Evolutionary conservation across 2,329 filamentous ascomycete species (phyloP).

Genomic region (Biscogniauxia mediterranea): DNA sequence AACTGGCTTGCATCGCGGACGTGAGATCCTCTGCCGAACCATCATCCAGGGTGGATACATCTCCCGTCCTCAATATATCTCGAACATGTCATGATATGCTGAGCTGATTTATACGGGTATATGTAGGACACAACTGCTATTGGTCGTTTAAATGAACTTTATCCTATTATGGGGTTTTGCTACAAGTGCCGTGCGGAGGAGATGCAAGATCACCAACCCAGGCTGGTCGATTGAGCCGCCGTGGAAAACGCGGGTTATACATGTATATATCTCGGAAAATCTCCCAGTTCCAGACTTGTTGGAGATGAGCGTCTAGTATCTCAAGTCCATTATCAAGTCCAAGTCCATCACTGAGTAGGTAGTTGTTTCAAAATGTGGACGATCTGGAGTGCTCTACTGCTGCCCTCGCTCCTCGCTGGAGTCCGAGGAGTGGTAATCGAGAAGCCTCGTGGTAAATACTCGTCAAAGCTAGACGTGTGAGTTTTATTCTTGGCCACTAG

Average conservation of each 20-base stretch:
- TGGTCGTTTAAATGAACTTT: conserved; percentile 24
- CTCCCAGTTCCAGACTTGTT: conserved; percentile 4
- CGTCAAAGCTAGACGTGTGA: conserved; percentile 24
- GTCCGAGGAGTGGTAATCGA: conserved; percentile 15
- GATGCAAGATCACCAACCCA: conserved; percentile 18
- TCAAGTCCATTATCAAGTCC: background rate
- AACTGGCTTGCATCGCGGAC: too few species aligned
- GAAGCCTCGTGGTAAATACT: conserved; percentile 13
- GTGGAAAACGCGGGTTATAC: conserved; percentile 12
- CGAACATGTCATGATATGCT: conserved; percentile 1
- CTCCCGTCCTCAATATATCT: background rate
- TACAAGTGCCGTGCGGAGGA: conserved; percentile 31
- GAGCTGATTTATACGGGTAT: conserved; percentile 20
- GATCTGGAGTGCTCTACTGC: conserved; percentile 19
- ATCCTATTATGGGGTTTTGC: conserved; percentile 21
- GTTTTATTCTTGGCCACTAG: conserved; percentile 1
- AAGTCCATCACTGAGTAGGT: conserved; percentile 16
- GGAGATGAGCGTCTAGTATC: background rate
- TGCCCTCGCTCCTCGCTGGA: conserved; percentile 27
- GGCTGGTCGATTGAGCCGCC: conserved; percentile 27
- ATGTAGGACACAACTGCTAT: conserved; percentile 20
- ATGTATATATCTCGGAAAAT: conserved; percentile 24
- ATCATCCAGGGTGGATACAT: background rate
- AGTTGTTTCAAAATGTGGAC: conserved; percentile 22
- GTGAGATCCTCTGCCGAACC: background rate